Evolutionary conservation across 352 stramenopile species (phyloP), one percentile per base, ranked within the genome.

Genomic region (Pythium grandisporangium): DNA sequence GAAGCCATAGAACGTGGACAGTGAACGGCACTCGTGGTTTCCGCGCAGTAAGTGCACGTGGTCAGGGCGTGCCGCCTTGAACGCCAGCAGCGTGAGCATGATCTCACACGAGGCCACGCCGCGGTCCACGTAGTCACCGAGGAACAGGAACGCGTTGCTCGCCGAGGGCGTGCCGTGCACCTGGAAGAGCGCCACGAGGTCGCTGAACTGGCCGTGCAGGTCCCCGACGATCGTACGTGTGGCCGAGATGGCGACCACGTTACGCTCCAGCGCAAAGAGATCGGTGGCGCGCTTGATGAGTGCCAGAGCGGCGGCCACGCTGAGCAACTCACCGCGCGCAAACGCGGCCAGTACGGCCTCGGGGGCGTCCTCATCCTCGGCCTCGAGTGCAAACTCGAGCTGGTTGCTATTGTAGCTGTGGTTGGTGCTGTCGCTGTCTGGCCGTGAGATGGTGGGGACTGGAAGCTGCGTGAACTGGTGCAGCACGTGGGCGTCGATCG

Each of bases 1-100:
- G 56, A 99, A 99, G n/a, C 97, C 97, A 63, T 99, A 99, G 55
- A 99, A 99, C 51, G 96, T 95, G 64, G 98, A 99, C 54, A 98
- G 97, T 22, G 77, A 96, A 5, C 92, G 85, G 53, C 89, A 97
- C 63, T 98, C 95, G 62, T 98, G 93, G 70, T 98, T 98, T 11
- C 95, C 95, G 25, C 95, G 74, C 19, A 98, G 70, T 17, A 98
- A 67, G 53, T 97, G 96, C 48, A 98, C 96, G 67, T 97, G 96
- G 52, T 96, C 75, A 5, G 95, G 95, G 54, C 96, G 98, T 63
- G 97, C 97, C 51, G 97, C 95, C 57, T 98, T 97, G 69, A 96
- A 97, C 12, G 86, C 80, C 6, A 98, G 54, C 21, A 98, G 63
- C 34, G 96, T 55, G 52, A 90, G 95, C 37, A 97, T 96, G 32